Evolutionary conservation across 2,329 filamentous ascomycete species (phyloP).

Genomic region (Mycocentrospora acerina): DNA sequence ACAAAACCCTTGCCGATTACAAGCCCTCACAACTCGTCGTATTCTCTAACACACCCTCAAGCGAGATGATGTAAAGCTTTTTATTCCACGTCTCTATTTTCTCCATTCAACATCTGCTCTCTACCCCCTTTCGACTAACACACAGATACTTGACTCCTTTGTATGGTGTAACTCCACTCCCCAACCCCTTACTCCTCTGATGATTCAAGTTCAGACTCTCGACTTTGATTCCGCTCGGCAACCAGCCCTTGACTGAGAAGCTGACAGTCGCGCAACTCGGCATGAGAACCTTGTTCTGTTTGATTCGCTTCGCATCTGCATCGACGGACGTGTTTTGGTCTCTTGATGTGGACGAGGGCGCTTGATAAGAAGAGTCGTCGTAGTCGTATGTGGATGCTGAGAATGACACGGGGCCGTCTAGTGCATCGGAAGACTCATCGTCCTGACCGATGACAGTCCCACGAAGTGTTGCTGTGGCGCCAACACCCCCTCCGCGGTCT

Average conservation of each 20-base stretch:
- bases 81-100: too few species aligned
- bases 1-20: too few species aligned
- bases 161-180: constrained; percentile 88
- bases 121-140: constrained; percentile 59
- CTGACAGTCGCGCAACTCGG: constrained; percentile 49
- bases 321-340: constrained; percentile 11
- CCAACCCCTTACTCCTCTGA: constrained; percentile 82
- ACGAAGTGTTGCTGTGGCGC: constrained; percentile 70
- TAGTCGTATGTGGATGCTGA: constrained; percentile 33
- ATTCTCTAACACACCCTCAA: not conserved
- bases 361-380: constrained; percentile 35
- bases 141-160: constrained; percentile 98
- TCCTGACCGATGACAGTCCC: constrained; percentile 73
- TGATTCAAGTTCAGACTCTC: constrained; percentile 64
- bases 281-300: constrained; percentile 58
- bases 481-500: constrained; percentile 52
- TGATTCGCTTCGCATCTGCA: constrained; percentile 57
- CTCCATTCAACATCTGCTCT: constrained; percentile 34
- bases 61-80: not conserved
- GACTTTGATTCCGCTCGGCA: constrained; percentile 65
- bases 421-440: constrained; percentile 39
- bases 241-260: constrained; percentile 62
- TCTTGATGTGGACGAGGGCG: constrained; percentile 8
- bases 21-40: not conserved
- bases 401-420: constrained; percentile 30